These are phyloP conservation scores for Leptographium procerum DNA, from an alignment of 2,329 filamentous ascomycete genomes.

Conservation along the genomic window DNA sequence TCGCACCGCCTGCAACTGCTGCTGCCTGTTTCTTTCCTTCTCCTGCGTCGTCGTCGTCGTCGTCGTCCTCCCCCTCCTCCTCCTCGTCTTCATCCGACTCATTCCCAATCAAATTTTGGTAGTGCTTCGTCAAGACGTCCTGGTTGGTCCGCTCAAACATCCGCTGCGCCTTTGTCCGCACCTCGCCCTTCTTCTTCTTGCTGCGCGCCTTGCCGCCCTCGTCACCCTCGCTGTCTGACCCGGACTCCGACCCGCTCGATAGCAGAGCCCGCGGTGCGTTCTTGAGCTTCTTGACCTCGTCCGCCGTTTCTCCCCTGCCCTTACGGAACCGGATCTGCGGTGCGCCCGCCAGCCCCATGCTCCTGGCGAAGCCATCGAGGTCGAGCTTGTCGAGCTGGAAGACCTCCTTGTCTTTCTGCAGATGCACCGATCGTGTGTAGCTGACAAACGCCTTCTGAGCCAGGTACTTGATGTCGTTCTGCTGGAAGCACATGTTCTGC, in stretches of 20 bases:
- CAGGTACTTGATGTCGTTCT: constrained; percentile 85
- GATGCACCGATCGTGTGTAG: constrained; percentile 72
- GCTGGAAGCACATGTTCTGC: constrained; percentile 92
- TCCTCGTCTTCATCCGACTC: constrained; percentile 56
- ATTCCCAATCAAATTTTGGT: constrained; percentile 64
- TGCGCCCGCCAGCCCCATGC: constrained; percentile 78
- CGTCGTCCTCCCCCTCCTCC: not conserved
- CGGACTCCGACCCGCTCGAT: constrained; percentile 49
- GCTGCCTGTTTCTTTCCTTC: not conserved
- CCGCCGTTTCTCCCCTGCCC: constrained; percentile 34
- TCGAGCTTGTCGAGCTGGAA: constrained; percentile 78
- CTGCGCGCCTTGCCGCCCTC: constrained; percentile 29
- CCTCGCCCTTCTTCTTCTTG: constrained; percentile 58
- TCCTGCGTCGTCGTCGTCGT: too few species aligned
- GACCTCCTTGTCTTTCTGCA: constrained; percentile 85
- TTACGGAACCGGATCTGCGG: constrained; percentile 91
- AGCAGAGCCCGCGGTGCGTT: constrained; percentile 64
- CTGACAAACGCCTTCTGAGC: constrained; percentile 93
- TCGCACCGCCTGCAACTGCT: not conserved
- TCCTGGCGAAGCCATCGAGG: constrained; percentile 74
- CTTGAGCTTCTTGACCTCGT: constrained; percentile 77
- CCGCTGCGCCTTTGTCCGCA: constrained; percentile 89
- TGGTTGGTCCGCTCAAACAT: constrained; percentile 98
- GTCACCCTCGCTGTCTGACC: constrained; percentile 31
- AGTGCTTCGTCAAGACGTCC: constrained; percentile 88